Evolutionary conservation across 148 eudicot species (phyloP).

Genomic region (Vaccinium vitisidaea): DNA sequence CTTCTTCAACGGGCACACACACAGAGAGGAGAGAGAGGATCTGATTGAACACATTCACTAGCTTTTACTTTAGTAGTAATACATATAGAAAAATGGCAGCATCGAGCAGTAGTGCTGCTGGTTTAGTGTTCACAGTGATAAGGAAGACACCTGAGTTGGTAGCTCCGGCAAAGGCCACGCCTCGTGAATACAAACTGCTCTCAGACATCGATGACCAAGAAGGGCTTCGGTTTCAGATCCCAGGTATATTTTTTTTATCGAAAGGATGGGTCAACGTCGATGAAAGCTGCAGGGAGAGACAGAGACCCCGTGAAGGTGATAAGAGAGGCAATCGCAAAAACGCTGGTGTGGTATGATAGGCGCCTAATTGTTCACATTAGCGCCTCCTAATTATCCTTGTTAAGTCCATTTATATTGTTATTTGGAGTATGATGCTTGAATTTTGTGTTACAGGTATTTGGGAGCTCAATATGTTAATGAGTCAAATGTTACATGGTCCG

Average conservation of each 20-base stretch:
- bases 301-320: conserved; percentile 23
- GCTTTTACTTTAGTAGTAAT: background rate
- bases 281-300: background rate
- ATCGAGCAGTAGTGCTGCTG: background rate
- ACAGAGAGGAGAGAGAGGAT: no score
- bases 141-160: conserved; percentile 17
- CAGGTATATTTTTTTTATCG: conserved; percentile 18
- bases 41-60: no score
- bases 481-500: no score
- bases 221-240: conserved; percentile 29
- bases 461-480: no score
- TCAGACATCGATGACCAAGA: conserved; percentile 31
- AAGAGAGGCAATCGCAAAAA: conserved; percentile 17
- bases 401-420: no score
- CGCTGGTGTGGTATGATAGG: conserved; percentile 22
- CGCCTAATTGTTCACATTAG: no score
- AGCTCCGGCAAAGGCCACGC: conserved; percentile 20
- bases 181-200: conserved; percentile 18
- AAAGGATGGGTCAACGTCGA: background rate
- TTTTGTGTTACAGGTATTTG: no score
- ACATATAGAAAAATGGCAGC: background rate
- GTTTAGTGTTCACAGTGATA: conserved; percentile 12
- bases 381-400: no score
- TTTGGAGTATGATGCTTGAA: no score
- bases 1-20: no score